Percentiles rank a stretch among this genome's conserved stretches.
phyloP scores from a whole-genome alignment of 1,284 basidiomycete genomes.

The Naganishia liquefaciens region DNA sequence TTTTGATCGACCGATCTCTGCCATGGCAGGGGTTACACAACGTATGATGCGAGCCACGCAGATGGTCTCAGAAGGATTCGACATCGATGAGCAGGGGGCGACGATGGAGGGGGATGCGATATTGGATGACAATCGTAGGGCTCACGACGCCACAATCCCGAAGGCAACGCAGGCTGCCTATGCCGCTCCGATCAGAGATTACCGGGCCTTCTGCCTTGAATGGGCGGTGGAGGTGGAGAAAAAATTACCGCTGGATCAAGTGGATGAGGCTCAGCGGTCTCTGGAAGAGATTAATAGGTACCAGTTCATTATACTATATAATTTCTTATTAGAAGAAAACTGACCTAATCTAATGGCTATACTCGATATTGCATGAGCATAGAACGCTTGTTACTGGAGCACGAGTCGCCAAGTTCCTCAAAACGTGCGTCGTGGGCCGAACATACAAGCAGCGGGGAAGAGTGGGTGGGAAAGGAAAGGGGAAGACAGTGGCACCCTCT shows the following conservation, averaged over 20 bases:
- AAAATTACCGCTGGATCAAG: conserved; percentile 4
- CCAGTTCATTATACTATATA: not conserved
- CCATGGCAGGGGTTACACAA: not conserved
- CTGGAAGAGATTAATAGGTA: conserved; percentile 11
- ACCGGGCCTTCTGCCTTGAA: not conserved
- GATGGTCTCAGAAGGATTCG: not conserved
- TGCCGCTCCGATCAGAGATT: not conserved
- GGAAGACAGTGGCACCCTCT: not conserved
- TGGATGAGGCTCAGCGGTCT: conserved; percentile 2
- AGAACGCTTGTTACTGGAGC: conserved; percentile 3
- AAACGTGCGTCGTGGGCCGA: conserved; percentile 3
- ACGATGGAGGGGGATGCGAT: not conserved
- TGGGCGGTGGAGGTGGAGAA: not conserved
- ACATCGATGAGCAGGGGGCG: too few species aligned
- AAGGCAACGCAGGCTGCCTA: not conserved
- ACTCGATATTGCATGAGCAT: not conserved
- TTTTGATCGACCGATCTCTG: not conserved
- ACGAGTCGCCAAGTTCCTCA: conserved; percentile 1
- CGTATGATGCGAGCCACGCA: not conserved
- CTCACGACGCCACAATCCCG: not conserved
- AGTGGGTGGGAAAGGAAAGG: not conserved
- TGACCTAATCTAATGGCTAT: not conserved
- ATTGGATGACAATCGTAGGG: not conserved
- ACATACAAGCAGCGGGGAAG: conserved; percentile 5
- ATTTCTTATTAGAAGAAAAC: not conserved